A percentile compares a stretch with the other conserved stretches of the same genome.
Evolutionary conservation across 805 yeast genomes (phyloP).

Genomic region (Candida ortonii): DNA sequence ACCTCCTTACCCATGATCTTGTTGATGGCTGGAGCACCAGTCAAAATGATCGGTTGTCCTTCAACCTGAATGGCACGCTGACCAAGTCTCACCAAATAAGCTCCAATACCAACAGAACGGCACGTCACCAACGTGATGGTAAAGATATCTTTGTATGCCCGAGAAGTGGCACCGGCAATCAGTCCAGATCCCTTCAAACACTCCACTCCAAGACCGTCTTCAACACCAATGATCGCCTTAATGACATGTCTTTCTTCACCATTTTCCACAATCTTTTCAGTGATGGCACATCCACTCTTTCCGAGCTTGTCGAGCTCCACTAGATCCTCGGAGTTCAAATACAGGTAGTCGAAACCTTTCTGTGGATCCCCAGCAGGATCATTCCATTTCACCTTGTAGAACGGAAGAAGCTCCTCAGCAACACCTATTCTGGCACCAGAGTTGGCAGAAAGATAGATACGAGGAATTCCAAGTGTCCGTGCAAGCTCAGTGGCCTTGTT

Average conservation of each 20-base stretch:
- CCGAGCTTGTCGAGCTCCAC: conserved; percentile 55
- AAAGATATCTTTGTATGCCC: conserved; percentile 96
- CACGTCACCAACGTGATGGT: conserved; percentile 98
- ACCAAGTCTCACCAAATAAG: conserved; percentile 95
- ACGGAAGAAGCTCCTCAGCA: conserved; percentile 92
- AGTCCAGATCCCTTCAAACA: conserved; percentile 97
- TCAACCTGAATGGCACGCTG: conserved; percentile 98
- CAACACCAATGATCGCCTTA: conserved; percentile 84
- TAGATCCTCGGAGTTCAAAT: conserved; percentile 68
- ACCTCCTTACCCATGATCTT: conserved; percentile 96
- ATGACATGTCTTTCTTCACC: conserved; percentile 84
- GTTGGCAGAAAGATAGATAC: conserved; percentile 94
- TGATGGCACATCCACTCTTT: conserved; percentile 58
- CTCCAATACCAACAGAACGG: conserved; percentile 99
- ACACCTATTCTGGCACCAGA: conserved; percentile 99
- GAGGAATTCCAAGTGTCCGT: conserved; percentile 86
- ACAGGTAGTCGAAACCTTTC: conserved; percentile 89
- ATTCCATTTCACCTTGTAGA: conserved; percentile 90
- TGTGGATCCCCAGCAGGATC: conserved; percentile 67
- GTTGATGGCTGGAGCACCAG: conserved; percentile 99
- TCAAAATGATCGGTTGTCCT: conserved; percentile 96
- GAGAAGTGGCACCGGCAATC: conserved; percentile 98
- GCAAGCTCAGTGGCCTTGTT: conserved; percentile 91
- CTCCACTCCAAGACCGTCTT: conserved; percentile 97
- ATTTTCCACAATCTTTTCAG: conserved; percentile 76